Conservation (phyloP, 208 protist genomes). For the Acanthamoeba quina region DNA sequence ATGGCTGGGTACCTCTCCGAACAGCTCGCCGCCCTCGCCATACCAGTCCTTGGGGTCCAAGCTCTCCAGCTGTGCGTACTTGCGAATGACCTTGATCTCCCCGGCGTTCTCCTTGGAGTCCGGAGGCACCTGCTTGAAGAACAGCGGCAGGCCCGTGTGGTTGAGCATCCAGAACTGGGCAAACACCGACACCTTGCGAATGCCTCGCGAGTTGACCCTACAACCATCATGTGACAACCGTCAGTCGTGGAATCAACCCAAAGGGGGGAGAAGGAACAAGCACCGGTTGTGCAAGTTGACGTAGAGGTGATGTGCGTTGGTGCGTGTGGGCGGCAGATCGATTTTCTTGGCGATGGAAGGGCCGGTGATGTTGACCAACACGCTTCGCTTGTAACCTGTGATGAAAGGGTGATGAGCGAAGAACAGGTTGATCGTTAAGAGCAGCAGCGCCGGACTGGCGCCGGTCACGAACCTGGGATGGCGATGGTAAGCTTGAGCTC, state of each 20-base stretch:
- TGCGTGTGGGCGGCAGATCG: conserved; percentile 23
- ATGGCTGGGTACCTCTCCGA: conserved; percentile 10
- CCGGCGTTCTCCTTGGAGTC: conserved; percentile 40
- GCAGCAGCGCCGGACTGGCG: not conserved
- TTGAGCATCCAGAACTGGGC: conserved; percentile 75
- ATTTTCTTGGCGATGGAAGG: conserved; percentile 46
- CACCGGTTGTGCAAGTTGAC: conserved; percentile 72
- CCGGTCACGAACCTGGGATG: conserved; percentile 27
- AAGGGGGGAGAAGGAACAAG: not conserved
- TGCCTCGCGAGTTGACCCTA: conserved; percentile 47
- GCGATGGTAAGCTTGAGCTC: conserved; percentile 64
- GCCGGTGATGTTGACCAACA: conserved; percentile 52
- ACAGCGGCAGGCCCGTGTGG: conserved; percentile 69
- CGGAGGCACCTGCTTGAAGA: conserved; percentile 40
- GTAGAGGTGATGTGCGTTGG: conserved; percentile 56
- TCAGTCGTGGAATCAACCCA: not conserved
- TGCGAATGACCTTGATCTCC: conserved; percentile 32
- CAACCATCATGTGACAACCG: not conserved
- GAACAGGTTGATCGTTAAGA: not conserved
- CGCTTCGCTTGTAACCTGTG: conserved; percentile 68
- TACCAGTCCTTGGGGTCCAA: conserved; percentile 74
- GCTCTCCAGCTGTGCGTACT: not conserved
- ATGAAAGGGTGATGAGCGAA: not conserved
- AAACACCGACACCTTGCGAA: conserved; percentile 62
- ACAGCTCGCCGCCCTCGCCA: conserved; percentile 42